Evolutionary conservation across 1,139 yeast genomes (phyloP).

Genomic region (Geotrichum reessii): DNA sequence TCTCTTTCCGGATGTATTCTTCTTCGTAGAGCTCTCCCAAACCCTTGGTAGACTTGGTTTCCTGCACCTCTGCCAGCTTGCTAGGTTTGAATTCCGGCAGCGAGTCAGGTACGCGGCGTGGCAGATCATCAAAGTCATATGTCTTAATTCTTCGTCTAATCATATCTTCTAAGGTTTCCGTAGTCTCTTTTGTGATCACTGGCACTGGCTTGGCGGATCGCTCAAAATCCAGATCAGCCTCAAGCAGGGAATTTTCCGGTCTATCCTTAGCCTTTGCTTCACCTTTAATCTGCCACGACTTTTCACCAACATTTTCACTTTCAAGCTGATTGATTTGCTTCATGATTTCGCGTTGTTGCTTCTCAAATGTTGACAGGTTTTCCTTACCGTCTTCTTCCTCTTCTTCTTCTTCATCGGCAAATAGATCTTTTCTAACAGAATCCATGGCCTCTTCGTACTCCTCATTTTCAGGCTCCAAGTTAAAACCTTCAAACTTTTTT

Average conservation of each 20-base stretch:
- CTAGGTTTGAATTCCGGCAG: constrained; percentile 49
- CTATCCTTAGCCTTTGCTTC: constrained; percentile 79
- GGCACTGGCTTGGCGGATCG: constrained; percentile 83
- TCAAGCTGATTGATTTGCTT: constrained; percentile 74
- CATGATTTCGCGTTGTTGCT: constrained; percentile 71
- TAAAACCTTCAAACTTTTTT: constrained; percentile 50
- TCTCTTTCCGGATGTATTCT: constrained; percentile 53
- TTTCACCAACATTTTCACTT: constrained; percentile 81
- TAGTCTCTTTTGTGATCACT: constrained; percentile 80
- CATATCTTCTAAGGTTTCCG: constrained; percentile 81
- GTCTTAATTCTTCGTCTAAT: constrained; percentile 73
- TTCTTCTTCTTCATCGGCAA: constrained; percentile 43
- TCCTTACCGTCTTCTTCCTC: constrained; percentile 32
- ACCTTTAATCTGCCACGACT: constrained; percentile 92
- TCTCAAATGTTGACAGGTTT: constrained; percentile 71
- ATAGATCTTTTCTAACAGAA: constrained; percentile 52
- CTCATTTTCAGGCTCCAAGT: constrained; percentile 54
- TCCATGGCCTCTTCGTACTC: constrained; percentile 48
- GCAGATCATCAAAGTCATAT: constrained; percentile 78
- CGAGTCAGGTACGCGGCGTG: constrained; percentile 60
- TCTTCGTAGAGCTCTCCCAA: constrained; percentile 91
- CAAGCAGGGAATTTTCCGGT: constrained; percentile 73
- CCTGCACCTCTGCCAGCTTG: constrained; percentile 61
- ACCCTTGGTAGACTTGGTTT: constrained; percentile 78
- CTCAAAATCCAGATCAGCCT: constrained; percentile 61